These are phyloP conservation scores for Cryphonectria carpinicola DNA, from an alignment of 2,329 filamentous ascomycete genomes.

Conservation along the genomic window DNA sequence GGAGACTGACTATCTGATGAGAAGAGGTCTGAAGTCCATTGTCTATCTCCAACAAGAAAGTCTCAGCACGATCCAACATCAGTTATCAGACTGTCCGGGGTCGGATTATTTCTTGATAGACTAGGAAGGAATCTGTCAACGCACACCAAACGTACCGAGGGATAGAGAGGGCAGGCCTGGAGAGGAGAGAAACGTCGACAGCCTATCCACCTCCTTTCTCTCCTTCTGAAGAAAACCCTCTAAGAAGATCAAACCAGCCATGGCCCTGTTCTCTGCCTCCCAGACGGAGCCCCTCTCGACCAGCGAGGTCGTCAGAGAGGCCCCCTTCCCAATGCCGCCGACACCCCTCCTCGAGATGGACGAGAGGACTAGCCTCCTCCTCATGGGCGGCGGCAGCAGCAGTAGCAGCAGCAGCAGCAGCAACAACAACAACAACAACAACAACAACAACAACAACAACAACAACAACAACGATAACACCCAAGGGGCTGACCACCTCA, in stretches of 20 bases:
- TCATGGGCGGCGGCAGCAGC: neutral
- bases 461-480: conserved; percentile 18
- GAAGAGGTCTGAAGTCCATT: neutral
- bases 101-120: neutral
- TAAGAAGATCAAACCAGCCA: neutral
- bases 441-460: neutral
- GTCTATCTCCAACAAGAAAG: neutral
- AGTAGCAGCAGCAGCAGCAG: neutral
- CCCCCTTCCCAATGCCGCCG: neutral
- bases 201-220: neutral
- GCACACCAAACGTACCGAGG: neutral
- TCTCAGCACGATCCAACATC: neutral
- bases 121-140: neutral
- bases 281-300: conserved; percentile 10
- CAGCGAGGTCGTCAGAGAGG: neutral
- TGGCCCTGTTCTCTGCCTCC: conserved; percentile 13
- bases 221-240: neutral
- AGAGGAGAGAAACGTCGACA: neutral
- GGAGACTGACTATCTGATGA: neutral
- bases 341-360: conserved; percentile 6
- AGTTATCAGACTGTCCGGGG: conserved; percentile 27
- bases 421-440: conserved; percentile 18
- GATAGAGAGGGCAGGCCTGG: neutral
- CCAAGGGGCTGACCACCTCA: conserved; percentile 29
- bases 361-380: neutral